phyloP scores from a whole-genome alignment of 805 yeast species.

The Sugiyamaella valdiviana region DNA sequence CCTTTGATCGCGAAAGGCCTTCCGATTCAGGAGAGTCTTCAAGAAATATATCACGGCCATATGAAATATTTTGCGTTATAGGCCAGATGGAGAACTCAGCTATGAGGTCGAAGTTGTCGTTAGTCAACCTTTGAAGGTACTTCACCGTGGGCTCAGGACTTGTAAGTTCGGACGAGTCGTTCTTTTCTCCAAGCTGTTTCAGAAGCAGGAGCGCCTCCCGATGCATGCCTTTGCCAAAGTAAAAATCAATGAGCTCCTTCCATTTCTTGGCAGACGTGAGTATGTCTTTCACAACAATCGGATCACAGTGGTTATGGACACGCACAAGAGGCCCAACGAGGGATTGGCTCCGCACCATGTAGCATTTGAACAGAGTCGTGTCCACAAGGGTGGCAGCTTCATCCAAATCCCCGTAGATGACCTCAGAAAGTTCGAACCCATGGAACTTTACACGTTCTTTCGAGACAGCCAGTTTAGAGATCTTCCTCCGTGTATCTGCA shows the following conservation, averaged over 20 bases:
- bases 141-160: slow-evolving; percentile 21
- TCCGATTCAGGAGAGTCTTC: slow-evolving; percentile 57
- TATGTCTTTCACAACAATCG: slow-evolving; percentile 54
- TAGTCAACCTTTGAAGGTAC: slow-evolving; percentile 20
- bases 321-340: slow-evolving; percentile 80
- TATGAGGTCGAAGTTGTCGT: slow-evolving; percentile 44
- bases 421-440: slow-evolving; percentile 24
- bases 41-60: slow-evolving; percentile 53
- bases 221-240: slow-evolving; percentile 56
- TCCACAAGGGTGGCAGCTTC: slow-evolving; percentile 50
- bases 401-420: slow-evolving; percentile 28
- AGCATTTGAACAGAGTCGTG: slow-evolving; percentile 70
- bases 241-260: slow-evolving; percentile 72
- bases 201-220: slow-evolving; percentile 61
- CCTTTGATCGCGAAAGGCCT: slow-evolving; percentile 46
- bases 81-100: slow-evolving; percentile 53
- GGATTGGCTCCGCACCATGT: slow-evolving; percentile 59
- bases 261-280: slow-evolving; percentile 40
- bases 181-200: slow-evolving; percentile 30
- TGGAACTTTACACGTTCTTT: slow-evolving; percentile 16
- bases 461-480: slow-evolving; percentile 26
- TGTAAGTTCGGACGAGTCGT: slow-evolving; percentile 24
- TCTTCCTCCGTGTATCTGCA: slow-evolving; percentile 45
- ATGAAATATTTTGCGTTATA: slow-evolving; percentile 33
- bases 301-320: slow-evolving; percentile 66